phyloP scores from a whole-genome alignment of 352 stramenopile genomes.

The Albugo candida region DNA sequence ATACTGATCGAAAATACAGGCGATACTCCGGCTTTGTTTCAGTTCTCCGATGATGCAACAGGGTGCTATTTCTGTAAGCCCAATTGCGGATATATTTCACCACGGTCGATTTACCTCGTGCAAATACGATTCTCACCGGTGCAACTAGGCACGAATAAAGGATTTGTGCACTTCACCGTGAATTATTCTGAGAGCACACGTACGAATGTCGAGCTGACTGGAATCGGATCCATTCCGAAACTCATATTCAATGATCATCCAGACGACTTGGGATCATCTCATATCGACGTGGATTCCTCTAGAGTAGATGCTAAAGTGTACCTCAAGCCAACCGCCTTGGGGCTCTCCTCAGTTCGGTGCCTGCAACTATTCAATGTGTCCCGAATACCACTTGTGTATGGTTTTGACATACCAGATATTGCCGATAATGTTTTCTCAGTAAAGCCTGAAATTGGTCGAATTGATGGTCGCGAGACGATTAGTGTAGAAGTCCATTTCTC shows the following conservation, averaged over 20 bases:
- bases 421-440: constrained; percentile 42
- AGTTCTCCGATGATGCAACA: constrained; percentile 37
- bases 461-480: constrained; percentile 64
- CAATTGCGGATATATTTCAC: constrained; percentile 32
- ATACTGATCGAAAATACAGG: constrained; percentile 71
- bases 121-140: constrained; percentile 54
- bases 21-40: constrained; percentile 79
- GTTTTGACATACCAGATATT: constrained; percentile 45
- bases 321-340: constrained; percentile 71
- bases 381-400: constrained; percentile 71
- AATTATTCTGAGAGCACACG: constrained; percentile 14
- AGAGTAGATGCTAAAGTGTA: constrained; percentile 26
- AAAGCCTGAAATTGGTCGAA: constrained; percentile 37
- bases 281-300: background rate
- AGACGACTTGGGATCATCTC: constrained; percentile 1
- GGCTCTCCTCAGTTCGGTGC: constrained; percentile 28
- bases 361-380: constrained; percentile 60
- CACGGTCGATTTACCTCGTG: constrained; percentile 68
- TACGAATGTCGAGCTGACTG: constrained; percentile 19
- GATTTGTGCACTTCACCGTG: constrained; percentile 26
- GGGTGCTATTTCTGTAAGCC: constrained; percentile 58
- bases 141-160: constrained; percentile 37
- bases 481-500: constrained; percentile 58
- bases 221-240: constrained; percentile 29
- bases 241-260: constrained; percentile 23